Percentiles rank a stretch among this genome's conserved stretches.
phyloP scores from a whole-genome alignment of 2,329 filamentous ascomycete species.

The Aspergillus arachidicola region DNA sequence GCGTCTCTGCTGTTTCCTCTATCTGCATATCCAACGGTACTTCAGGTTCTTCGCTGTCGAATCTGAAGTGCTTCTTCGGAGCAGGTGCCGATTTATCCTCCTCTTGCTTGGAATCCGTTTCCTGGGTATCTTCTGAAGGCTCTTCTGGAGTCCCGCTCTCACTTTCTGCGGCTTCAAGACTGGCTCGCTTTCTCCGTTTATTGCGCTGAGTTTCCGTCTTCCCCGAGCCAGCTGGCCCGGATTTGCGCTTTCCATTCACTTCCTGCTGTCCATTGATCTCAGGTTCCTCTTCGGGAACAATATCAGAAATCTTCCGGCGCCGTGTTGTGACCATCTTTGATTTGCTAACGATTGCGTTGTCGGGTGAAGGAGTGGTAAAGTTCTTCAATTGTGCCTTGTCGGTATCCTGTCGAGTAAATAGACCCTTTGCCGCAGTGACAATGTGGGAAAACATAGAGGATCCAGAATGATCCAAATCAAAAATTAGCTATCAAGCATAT shows the following conservation, averaged over 20 bases:
- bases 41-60: slow-evolving; percentile 45
- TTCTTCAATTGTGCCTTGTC: slow-evolving; percentile 19
- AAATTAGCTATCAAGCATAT: slow-evolving; percentile 1
- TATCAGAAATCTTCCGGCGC: slow-evolving; percentile 27
- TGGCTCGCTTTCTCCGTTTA: slow-evolving; percentile 39
- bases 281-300: slow-evolving; percentile 17
- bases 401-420: slow-evolving; percentile 39
- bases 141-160: slow-evolving; percentile 13
- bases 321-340: slow-evolving; percentile 40
- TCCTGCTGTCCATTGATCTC: slow-evolving; percentile 4
- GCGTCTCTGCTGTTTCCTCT: slow-evolving; percentile 24
- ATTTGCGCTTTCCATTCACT: slow-evolving; percentile 32
- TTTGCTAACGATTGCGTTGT: slow-evolving; percentile 16
- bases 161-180: slow-evolving; percentile 22
- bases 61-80: slow-evolving; percentile 38
- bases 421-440: slow-evolving; percentile 45
- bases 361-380: slow-evolving; percentile 15
- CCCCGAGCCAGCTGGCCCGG: slow-evolving; percentile 22
- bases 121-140: background rate
- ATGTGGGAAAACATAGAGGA: slow-evolving; percentile 46
- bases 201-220: slow-evolving; percentile 30
- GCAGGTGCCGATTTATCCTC: slow-evolving; percentile 18
- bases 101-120: slow-evolving; percentile 5
- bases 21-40: slow-evolving; percentile 21
- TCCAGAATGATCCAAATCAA: slow-evolving; percentile 6